Percentiles rank a stretch among this genome's conserved stretches.
These are phyloP conservation scores for Colletotrichum zoysiae DNA, from an alignment of 2,329 filamentous ascomycete genomes.

Conservation along the genomic window DNA sequence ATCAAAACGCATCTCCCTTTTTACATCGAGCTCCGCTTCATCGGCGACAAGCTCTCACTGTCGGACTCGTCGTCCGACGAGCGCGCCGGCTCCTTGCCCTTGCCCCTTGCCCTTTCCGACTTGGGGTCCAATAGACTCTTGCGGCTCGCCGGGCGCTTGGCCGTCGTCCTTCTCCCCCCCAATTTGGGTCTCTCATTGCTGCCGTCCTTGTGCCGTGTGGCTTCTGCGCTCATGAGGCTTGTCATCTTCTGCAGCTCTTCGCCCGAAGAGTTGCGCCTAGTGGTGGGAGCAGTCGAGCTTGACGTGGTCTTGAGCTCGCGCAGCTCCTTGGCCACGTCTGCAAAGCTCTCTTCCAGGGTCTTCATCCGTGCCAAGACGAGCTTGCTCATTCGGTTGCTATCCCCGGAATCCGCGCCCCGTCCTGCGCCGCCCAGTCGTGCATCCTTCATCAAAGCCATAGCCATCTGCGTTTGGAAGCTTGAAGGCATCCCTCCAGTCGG, in stretches of 20 bases:
- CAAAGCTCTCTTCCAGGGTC: constrained; percentile 89
- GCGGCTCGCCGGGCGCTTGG: constrained; percentile 54
- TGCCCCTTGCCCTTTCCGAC: constrained; percentile 56
- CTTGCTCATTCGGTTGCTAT: constrained; percentile 79
- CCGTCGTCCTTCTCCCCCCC: constrained; percentile 47
- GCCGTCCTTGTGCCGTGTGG: constrained; percentile 47
- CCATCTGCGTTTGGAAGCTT: constrained; percentile 86
- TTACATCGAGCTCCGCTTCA: constrained; percentile 59
- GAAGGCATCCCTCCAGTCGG: constrained; percentile 75
- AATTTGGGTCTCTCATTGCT: constrained; percentile 45
- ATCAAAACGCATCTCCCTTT: constrained; percentile 34
- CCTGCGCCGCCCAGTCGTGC: constrained; percentile 63
- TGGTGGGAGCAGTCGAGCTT: constrained; percentile 60
- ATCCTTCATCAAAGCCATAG: constrained; percentile 73
- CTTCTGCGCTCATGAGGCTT: constrained; percentile 49
- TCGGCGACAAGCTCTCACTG: constrained; percentile 44
- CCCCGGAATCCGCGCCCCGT: constrained; percentile 52
- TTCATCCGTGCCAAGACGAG: constrained; percentile 93
- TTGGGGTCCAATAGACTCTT: constrained; percentile 58
- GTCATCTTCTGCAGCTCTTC: constrained; percentile 51
- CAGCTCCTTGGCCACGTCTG: constrained; percentile 87
- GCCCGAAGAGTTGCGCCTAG: constrained; percentile 65
- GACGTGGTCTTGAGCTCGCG: constrained; percentile 68
- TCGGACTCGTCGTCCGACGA: constrained; percentile 49
- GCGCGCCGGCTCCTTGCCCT: constrained; percentile 61